A percentile compares a stretch with the other conserved stretches of the same genome.
These are phyloP conservation scores for Gyrodon lividus DNA, from an alignment of 768 basidiomycete species.

Conservation along the genomic window DNA sequence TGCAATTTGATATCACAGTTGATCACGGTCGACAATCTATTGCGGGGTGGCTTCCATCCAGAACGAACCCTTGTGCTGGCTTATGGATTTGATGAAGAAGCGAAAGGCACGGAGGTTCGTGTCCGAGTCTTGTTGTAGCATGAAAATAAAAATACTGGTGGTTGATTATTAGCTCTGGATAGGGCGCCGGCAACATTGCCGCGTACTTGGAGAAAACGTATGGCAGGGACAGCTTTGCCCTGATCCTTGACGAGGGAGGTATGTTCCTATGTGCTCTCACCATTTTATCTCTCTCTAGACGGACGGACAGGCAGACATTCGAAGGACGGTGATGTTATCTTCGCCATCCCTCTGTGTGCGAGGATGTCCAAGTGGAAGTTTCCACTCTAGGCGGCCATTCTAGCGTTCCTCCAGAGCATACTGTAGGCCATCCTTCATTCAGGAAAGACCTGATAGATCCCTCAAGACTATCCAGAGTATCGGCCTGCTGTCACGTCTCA, in stretches of 20 bases:
- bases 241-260: conserved; percentile 87
- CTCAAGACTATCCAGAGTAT: conserved; percentile 27
- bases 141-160: conserved; percentile 56
- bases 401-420: conserved; percentile 77
- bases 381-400: conserved; percentile 75
- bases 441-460: conserved; percentile 11
- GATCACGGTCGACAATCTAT: conserved; percentile 48
- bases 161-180: neutral
- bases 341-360: conserved; percentile 46
- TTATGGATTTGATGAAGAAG: conserved; percentile 55
- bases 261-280: conserved; percentile 14
- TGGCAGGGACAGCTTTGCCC: conserved; percentile 65
- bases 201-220: conserved; percentile 53
- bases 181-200: conserved; percentile 14
- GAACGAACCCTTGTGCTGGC: conserved; percentile 40
- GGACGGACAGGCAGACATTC: neutral
- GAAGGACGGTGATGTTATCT: conserved; percentile 20
- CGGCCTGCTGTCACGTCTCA: conserved; percentile 66
- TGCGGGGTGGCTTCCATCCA: conserved; percentile 46
- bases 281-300: neutral
- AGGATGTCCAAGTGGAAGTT: conserved; percentile 59
- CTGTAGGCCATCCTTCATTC: conserved; percentile 41
- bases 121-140: neutral
- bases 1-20: conserved; percentile 54
- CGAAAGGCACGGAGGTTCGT: conserved; percentile 34